Evolutionary conservation across 129 eudicot species (phyloP), one percentile per base, ranked within the genome.

Genomic region (Kitagawia praeruptora): DNA sequence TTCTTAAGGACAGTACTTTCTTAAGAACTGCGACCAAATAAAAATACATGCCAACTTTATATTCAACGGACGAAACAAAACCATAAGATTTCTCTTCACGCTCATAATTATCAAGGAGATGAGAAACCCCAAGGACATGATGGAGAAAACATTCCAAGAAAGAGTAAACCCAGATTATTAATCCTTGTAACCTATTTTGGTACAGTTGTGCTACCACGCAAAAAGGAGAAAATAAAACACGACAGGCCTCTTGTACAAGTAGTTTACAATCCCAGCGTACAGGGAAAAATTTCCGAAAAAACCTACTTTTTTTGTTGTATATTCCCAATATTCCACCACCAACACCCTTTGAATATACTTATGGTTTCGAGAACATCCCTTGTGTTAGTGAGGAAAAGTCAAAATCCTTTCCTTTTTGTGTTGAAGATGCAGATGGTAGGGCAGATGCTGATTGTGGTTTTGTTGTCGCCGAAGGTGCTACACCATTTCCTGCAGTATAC

Each of bases 361-460:
- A 92, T 8, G 86, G 93, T 78, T 96, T 96, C 11, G 99, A 86
- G 85, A 96, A 96, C 78, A 92, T 85, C 72, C 96, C 99, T 87
- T 96, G 97, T 48, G 99, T 96, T 85, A 96, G 87, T 9, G 99
- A 92, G 19, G 99, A 96, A 85, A 96, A 96, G 78, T 96, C 99
- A 28, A 85, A 92, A 42, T 96, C 99, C 71, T 89, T 92, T 54
- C 88, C 89, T 8, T 91, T 34, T 81, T 92, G 93, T 15, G 92
- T 78, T 10, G 96, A 83, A 42, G 88, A 78, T 23, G 82, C 86
- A 23, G 97, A 81, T 74, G 96, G 74, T 79, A 84, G 82, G 8
- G 90, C 46, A 37, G 97, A 38, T 53, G 89, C 66, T 46, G 90
- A 45, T 61, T 85, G 86, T 38, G 79, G 84, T 81, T 74, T 89